Evolutionary conservation across 2,329 filamentous ascomycete species (phyloP), one percentile per base, ranked within the genome.

Genomic region (Nigrospora oryzae): DNA sequence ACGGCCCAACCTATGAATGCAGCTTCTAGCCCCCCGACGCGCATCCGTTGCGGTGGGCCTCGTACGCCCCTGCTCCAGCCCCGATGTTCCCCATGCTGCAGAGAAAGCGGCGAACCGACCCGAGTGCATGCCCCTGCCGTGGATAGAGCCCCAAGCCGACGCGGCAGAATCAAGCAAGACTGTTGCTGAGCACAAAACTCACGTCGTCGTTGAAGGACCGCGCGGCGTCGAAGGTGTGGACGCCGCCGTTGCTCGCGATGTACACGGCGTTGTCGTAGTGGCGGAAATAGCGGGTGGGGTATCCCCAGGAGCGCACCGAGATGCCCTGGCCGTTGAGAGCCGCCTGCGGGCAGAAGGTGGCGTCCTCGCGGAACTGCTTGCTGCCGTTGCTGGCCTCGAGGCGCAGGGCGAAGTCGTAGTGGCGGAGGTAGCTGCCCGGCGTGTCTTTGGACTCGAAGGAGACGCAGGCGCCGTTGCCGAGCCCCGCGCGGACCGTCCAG

Each of bases 391-490:
- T 70, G 46, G 70, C 66, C 36, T 64, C 59, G 38, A 83, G 51
- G 32, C 58, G 39, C 1, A 83, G 71, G 28, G 17, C 65, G 42
- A 79, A 83, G 59, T 73, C 55, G 49, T 58, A 66, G 62, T 83
- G 79, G 0, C 79, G 67, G 5, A 83, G 65, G 56, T 68, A 84
- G 62, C 71, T 77, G 3, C 79, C 79, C 2, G 79, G 63, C 0
- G 71, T 71, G 48, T 82, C 77, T 11, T 58, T 60, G 0, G 77
- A 79, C 60, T 83, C 79, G 49, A 83, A 83, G 0, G 79, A 83
- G 56, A 68, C 68, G 60, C 80, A 84, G 23, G 46, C 75, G 47
- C 65, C 70, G 57, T 78, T 77, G 5, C 61, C 75, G 3, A 83
- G 72, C 12, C 78, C 79, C 0, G 71, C 56, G 45, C 69, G 71